Evolutionary conservation across 331 rosid species (phyloP).

Genomic region (Acacia pycnantha): DNA sequence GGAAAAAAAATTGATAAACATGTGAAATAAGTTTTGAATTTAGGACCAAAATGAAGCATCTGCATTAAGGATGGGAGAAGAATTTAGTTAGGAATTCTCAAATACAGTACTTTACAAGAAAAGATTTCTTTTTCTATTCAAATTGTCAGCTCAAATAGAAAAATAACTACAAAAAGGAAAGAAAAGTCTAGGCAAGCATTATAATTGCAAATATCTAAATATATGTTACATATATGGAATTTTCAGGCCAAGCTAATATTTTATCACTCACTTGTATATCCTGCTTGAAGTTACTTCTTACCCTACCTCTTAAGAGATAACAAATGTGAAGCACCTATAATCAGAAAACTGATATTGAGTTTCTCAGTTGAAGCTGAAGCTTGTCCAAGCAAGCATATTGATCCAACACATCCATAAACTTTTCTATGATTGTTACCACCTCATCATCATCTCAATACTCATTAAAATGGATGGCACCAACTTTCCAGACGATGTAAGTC

Average conservation of each 20-base stretch:
- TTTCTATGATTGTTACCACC: background rate
- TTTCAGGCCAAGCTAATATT: constrained; percentile 24
- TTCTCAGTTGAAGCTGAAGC: constrained; percentile 27
- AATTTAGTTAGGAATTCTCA: background rate
- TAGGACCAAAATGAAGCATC: too few species aligned
- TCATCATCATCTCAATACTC: constrained; percentile 59
- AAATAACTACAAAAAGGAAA: background rate
- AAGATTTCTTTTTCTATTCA: background rate
- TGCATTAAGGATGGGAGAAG: too few species aligned
- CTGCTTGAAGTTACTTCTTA: constrained; percentile 26
- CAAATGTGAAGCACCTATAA: constrained; percentile 1
- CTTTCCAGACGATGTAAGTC: constrained; percentile 91
- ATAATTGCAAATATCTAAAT: constrained; percentile 11
- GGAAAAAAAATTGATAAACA: too few species aligned
- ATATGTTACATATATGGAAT: constrained; percentile 5
- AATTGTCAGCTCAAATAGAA: background rate
- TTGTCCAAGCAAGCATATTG: constrained; percentile 19
- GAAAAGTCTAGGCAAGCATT: background rate
- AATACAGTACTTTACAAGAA: background rate
- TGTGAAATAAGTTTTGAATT: too few species aligned
- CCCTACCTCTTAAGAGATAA: constrained; percentile 9
- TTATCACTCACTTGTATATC: constrained; percentile 32
- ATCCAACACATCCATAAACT: constrained; percentile 21
- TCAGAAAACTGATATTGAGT: background rate
- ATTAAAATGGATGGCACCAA: constrained; percentile 95